These are phyloP conservation scores for Pythium apleroticum DNA, from an alignment of 352 stramenopile genomes.

Conservation along the genomic window DNA sequence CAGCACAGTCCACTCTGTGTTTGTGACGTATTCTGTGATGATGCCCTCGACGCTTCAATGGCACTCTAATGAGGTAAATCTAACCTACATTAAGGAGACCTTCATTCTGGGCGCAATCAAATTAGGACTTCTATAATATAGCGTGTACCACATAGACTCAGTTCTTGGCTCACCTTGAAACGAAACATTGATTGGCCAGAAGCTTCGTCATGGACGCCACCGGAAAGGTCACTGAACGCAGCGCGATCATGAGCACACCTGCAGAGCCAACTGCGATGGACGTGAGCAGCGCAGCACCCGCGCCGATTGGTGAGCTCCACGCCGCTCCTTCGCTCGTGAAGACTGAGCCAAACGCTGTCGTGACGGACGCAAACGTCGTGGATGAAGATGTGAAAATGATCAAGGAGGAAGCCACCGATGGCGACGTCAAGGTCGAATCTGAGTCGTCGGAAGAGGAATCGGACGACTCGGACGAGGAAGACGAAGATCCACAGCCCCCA, in stretches of 20 bases:
- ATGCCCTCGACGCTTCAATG: neutral
- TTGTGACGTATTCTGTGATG: neutral
- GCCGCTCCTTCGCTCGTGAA: neutral
- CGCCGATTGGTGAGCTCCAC: conserved; percentile 1
- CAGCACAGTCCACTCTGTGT: neutral
- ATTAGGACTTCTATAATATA: neutral
- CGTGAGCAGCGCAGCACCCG: neutral
- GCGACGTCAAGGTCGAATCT: conserved; percentile 1
- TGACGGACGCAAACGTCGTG: neutral
- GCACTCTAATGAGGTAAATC: neutral
- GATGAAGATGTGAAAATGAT: conserved; percentile 15
- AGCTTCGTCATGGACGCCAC: conserved; percentile 10
- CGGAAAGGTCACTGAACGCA: conserved; percentile 10
- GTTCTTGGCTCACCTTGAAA: conserved; percentile 13
- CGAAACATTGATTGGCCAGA: conserved; percentile 14
- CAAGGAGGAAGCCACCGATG: conserved; percentile 2
- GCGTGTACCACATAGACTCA: conserved; percentile 11
- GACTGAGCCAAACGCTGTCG: neutral
- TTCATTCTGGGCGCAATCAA: neutral
- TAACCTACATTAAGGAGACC: neutral
- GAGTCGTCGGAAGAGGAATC: conserved; percentile 9
- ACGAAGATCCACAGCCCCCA: neutral
- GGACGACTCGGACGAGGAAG: conserved; percentile 13
- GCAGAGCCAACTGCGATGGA: neutral
- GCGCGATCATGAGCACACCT: neutral